Conservation (phyloP, 2,329 filamentous ascomycete genomes). For the Metarhizium album region DNA sequence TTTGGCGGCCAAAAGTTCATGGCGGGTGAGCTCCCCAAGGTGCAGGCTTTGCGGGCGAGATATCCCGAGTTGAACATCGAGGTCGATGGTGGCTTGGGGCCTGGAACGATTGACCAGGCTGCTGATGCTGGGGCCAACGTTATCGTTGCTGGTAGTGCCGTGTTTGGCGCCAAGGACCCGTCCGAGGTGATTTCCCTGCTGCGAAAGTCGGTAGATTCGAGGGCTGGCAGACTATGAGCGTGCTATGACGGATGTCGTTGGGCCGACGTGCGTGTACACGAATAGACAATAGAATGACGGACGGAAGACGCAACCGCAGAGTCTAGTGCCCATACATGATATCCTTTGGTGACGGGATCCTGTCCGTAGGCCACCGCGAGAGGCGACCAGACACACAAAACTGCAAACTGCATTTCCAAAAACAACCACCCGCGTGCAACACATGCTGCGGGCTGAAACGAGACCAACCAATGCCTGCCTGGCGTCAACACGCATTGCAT, state of each 20-base stretch:
- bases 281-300: neutral
- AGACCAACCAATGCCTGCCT: neutral
- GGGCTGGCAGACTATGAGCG: constrained; percentile 27
- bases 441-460: neutral
- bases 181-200: constrained; percentile 76
- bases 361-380: no score
- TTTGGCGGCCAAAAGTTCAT: constrained; percentile 99
- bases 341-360: no score
- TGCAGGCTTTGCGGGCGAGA: constrained; percentile 65
- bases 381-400: neutral
- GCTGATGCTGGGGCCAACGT: constrained; percentile 95
- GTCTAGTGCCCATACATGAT: neutral
- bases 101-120: constrained; percentile 83
- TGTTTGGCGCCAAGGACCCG: constrained; percentile 87
- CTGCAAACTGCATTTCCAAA: no score
- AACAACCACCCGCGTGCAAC: neutral
- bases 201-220: constrained; percentile 64
- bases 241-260: neutral
- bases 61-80: constrained; percentile 96
- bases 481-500: neutral
- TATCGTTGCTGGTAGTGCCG: constrained; percentile 91
- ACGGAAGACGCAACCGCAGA: neutral
- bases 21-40: constrained; percentile 90
- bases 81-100: constrained; percentile 85
- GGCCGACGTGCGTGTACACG: neutral